Conservation (phyloP, 352 stramenopile genomes). For the Phytopythium delawarense region DNA sequence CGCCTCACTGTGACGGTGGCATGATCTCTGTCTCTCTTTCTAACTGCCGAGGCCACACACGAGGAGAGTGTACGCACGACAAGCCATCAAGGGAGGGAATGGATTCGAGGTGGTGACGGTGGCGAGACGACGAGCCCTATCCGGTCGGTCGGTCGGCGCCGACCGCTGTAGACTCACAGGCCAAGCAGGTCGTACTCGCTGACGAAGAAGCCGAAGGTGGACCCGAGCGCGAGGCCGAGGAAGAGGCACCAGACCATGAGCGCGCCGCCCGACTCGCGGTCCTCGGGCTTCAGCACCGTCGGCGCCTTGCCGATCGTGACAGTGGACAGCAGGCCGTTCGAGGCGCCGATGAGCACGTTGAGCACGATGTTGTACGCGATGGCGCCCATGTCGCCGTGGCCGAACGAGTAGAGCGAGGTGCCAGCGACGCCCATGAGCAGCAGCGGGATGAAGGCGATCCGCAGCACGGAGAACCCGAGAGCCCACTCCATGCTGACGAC, state of each 20-base stretch:
- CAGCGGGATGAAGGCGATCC: conserved; percentile 36
- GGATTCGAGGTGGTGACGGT: neutral
- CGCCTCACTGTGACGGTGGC: no score
- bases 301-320: conserved; percentile 40
- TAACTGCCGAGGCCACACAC: no score
- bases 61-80: neutral
- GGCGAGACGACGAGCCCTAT: conserved; percentile 2
- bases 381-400: conserved; percentile 8
- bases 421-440: conserved; percentile 33
- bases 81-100: neutral
- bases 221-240: conserved; percentile 28
- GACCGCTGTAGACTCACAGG: no score
- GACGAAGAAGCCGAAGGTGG: conserved; percentile 31
- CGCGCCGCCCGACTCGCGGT: conserved; percentile 34
- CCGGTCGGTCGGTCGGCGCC: no score
- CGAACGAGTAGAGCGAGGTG: conserved; percentile 41
- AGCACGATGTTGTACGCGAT: conserved; percentile 27
- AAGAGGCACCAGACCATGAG: conserved; percentile 45
- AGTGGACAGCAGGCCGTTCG: conserved; percentile 36
- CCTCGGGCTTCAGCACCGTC: conserved; percentile 27
- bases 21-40: neutral
- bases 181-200: conserved; percentile 27
- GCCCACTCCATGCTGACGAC: conserved; percentile 35
- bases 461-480: conserved; percentile 22
- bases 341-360: conserved; percentile 34